Percentiles rank a stretch among this genome's conserved stretches.
These are phyloP conservation scores for Xylaria sp. DNA, from an alignment of 2,329 filamentous ascomycete genomes.

Conservation along the genomic window DNA sequence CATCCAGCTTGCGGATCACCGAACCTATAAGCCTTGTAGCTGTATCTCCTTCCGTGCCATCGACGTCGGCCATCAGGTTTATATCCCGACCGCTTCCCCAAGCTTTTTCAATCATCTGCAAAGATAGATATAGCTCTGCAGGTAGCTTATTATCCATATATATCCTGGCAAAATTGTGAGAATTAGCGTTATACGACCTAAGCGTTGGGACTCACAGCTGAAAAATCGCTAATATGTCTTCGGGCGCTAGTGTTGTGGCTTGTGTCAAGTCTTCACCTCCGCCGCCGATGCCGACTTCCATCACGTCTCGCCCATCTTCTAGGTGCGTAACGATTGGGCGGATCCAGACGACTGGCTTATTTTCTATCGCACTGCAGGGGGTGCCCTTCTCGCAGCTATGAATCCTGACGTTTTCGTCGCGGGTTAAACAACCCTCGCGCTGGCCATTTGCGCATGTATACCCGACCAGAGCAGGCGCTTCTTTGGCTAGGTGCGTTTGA, in stretches of 20 bases:
- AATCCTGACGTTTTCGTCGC: constrained; percentile 69
- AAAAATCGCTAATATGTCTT: constrained; percentile 63
- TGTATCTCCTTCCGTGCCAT: constrained; percentile 44
- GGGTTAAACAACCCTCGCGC: constrained; percentile 78
- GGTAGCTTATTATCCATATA: constrained; percentile 8
- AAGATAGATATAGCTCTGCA: constrained; percentile 27
- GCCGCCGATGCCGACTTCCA: constrained; percentile 81
- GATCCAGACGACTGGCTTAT: constrained; percentile 74
- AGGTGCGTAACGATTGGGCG: constrained; percentile 79
- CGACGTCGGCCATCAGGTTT: constrained; percentile 49
- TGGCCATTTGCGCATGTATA: constrained; percentile 78
- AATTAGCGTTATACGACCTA: not conserved
- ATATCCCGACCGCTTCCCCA: constrained; percentile 50
- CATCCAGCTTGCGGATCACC: constrained; percentile 36
- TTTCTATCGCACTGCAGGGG: constrained; percentile 63
- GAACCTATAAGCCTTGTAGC: constrained; percentile 34
- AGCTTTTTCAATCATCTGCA: constrained; percentile 39
- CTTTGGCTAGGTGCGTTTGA: constrained; percentile 60
- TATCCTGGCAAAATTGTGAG: constrained; percentile 25
- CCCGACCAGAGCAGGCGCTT: constrained; percentile 76
- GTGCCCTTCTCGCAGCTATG: constrained; percentile 88
- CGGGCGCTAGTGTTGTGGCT: constrained; percentile 67
- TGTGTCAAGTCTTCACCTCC: constrained; percentile 80
- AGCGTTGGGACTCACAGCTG: constrained; percentile 49
- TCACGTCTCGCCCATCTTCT: constrained; percentile 69